A percentile compares a stretch with the other conserved stretches of the same genome.
These are phyloP conservation scores for Eucalyptus regnans DNA, from an alignment of 345 rosid species.

Conservation along the genomic window DNA sequence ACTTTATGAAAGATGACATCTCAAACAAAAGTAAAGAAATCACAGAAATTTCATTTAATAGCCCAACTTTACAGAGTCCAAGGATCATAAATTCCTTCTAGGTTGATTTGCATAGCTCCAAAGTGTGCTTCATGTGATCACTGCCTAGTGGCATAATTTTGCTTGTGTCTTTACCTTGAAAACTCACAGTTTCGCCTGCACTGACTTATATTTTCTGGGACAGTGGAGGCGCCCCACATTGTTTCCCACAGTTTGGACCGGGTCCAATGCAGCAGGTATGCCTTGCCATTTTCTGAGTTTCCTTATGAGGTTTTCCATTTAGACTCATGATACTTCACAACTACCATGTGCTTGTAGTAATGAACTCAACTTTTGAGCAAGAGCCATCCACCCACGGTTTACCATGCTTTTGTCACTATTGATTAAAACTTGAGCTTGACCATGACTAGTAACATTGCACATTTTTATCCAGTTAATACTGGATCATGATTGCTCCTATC, in stretches of 20 bases:
- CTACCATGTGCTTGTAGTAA: neutral
- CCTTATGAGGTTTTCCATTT: neutral
- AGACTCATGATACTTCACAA: neutral
- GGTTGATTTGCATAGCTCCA: neutral
- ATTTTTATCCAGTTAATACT: neutral
- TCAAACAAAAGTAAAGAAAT: neutral
- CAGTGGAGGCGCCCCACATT: slow-evolving; percentile 96
- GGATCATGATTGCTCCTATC: neutral
- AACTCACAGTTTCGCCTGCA: neutral
- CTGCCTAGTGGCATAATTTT: neutral
- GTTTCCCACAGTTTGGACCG: slow-evolving; percentile 98
- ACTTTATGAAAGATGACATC: neutral
- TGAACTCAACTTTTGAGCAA: neutral
- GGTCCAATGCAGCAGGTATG: slow-evolving; percentile 81
- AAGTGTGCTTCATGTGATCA: neutral
- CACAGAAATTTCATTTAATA: neutral
- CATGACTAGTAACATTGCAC: neutral
- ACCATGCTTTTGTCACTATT: neutral
- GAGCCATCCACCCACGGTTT: neutral
- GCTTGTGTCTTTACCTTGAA: neutral
- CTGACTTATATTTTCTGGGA: slow-evolving; percentile 5
- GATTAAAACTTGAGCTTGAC: neutral
- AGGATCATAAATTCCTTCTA: neutral
- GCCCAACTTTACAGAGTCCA: neutral
- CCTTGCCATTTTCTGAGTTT: neutral